Base-by-base conservation (phyloP, 805 yeast species). In the Candida vartiovaarae region DNA sequence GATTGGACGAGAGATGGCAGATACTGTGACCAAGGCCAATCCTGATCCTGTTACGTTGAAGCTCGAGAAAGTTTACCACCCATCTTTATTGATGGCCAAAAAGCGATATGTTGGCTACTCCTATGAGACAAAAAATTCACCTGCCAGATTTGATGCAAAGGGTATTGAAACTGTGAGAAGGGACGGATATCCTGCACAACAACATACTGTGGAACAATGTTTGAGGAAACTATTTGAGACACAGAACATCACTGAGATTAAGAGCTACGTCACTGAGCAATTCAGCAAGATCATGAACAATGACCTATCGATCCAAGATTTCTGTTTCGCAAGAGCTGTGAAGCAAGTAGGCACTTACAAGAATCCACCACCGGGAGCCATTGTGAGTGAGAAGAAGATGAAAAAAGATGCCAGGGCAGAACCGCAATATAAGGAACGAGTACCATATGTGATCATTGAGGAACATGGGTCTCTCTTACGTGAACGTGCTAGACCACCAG, bases 151-250 rank as follows among this genome's bases (percentile, higher is more conserved):
- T 61, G 98, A 93, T 66, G 97, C 99, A 0, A 93, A 93, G 53
- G 99, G 99, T 2, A 89, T 88, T 9, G 99, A 93, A 58, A 93
- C 98, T 0, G 86, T 93, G 0, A 65, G 99, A 50, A 67, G 99
- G 50, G 99, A 93, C 63, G 98, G 98, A 0, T 84, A 90, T 26
- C 95, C 95, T 0, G 95, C 96, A 0, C 95, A 86, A 51, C 95
- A 80, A 62, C 81, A 82, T 51, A 80, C 93, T 20, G 80, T 86
- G 29, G 95, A 87, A 48, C 76, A 78, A 45, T 64, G 84, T 0
- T 63, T 93, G 4, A 66, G 84, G 32, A 68, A 78, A 1, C 62
- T 93, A 3, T 93, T 93, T 59, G 84, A 82, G 9, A 75, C 90
- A 0, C 64, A 70, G 27, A 87, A 91, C 56, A 56, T 93, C 8